These are phyloP conservation scores for Stephania cephalantha DNA, from an alignment of 164 flowering plant species.

Conservation along the genomic window DNA sequence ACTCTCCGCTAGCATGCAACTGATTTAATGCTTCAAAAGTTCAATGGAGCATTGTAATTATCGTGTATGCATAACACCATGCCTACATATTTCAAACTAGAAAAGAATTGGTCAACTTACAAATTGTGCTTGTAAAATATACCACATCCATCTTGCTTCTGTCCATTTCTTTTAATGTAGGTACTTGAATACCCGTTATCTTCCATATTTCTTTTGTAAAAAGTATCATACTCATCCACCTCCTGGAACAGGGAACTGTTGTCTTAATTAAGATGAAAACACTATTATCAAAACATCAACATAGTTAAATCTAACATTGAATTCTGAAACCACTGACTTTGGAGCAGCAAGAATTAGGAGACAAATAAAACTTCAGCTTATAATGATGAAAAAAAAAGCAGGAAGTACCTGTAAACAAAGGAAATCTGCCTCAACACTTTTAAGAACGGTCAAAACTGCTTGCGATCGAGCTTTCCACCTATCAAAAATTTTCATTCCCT, in stretches of 20 bases:
- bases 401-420: slow-evolving; percentile 73
- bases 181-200: slow-evolving; percentile 58
- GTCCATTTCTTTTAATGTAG: slow-evolving; percentile 69
- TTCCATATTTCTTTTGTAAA: slow-evolving; percentile 65
- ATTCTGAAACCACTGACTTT: not conserved
- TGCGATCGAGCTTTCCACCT: slow-evolving; percentile 93
- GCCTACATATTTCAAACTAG: not conserved
- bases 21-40: not conserved
- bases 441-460: slow-evolving; percentile 52
- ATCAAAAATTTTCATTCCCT: slow-evolving; percentile 6
- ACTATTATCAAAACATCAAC: not conserved
- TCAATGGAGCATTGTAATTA: not conserved
- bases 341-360: not conserved
- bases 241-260: slow-evolving; percentile 40
- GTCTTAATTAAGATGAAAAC: not conserved
- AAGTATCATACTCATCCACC: slow-evolving; percentile 72
- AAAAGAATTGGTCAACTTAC: slow-evolving; percentile 25
- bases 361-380: not conserved
- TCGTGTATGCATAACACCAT: not conserved
- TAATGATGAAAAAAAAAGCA: not conserved
- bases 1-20: not conserved
- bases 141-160: slow-evolving; percentile 93
- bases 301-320: not conserved
- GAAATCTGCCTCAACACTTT: slow-evolving; percentile 64
- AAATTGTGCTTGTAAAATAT: slow-evolving; percentile 52